Evolutionary conservation across 148 eudicot species (phyloP), one percentile per base, ranked within the genome.

Genomic region (Rhododendron mucronatum): DNA sequence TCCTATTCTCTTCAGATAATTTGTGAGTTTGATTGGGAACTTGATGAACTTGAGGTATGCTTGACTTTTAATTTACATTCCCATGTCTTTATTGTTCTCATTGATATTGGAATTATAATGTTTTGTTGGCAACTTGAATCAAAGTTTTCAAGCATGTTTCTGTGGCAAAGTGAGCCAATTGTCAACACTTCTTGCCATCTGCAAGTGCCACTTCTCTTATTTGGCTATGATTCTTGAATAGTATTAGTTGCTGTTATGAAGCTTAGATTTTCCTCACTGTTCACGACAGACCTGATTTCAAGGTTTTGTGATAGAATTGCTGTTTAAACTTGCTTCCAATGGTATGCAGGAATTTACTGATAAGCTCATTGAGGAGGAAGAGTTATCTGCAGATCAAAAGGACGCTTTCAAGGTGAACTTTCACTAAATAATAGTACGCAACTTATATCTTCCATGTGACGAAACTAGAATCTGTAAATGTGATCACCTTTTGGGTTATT

Each of bases 21-120:
- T 47, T 88, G 94, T 47, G 98, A 95, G 86, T 97, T 93, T 90
- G 99, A 97, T 91, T 97, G 99, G 99, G 99, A 97, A 41, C 82
- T 97, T 47, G 99, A 97, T 91, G 99, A 97, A 84, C 87, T 92
- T 65, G 96, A 97, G 98, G 99, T 97, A 92, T 61, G 85, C 75
- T 5, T 57, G 12, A 7, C 44, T 28, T 20, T 84, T 71, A 41
- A 7, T 82, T 41, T 57, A 4, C 45, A 44, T 80, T 47, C 41
- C 7, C 18, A 39, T 71, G 5, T 18, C 30, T 16, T 84, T 73
- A 37, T 50, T 35, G 47, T 5, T 69, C 55, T 14, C 37, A 7
- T 37, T 41, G 44, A 41, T 5, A 41, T 41, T 41, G 44, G 18
- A 45, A 69, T 4, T 76, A n/a, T 37, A 18, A 16, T 50, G 39